Base-by-base conservation (phyloP, 2,329 filamentous ascomycete genomes). In the Beauveria scarabaeidicola region DNA sequence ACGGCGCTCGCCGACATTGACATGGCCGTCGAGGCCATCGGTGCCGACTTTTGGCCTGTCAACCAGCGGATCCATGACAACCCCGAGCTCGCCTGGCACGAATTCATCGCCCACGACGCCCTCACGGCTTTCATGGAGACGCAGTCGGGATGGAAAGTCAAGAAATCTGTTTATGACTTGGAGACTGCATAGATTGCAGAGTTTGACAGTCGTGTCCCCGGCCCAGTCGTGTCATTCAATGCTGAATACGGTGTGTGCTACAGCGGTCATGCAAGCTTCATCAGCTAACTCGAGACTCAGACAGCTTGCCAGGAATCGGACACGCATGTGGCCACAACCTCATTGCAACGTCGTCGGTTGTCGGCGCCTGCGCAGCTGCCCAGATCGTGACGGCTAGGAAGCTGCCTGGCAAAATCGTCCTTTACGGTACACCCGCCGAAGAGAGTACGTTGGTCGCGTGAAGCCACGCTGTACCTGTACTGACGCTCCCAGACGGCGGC, bases 281-380 rank as follows among this genome's bases (percentile, higher is more conserved):
- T 79, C 41, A 78, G 81, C 61, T 71, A 32, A 50, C 17, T 27
- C 1, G 15, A 46, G 11, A 25, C 63, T 1, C 25, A 77, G 77
- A 82, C 64, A 78, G 78, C 3, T 71, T 82, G 3, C 76, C 78
- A 1, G 75, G 72, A 1, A 73, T 81, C 8, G 79, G 79, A 40
- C 79, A 82, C 63, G 78, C 78, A 8, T 83, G 80, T 59, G 80
- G 81, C 4, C 80, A 82, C 68, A 82, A 82, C 62, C 72, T 81
- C 41, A 81, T 82, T 58, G 78, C 78, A 5, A 77, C 73, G 0
- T 74, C 77, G 3, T 79, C 78, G 0, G 67, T 81, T 10, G 73
- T 77, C 1, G 78, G 70, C 3, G 77, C 74, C 25, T 64, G 83
- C 2, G 79, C 78, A 2, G 73, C 78, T 0, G 78, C 77, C 0